phyloP scores from a whole-genome alignment of 1,284 basidiomycete species.

The Tilletia caries region DNA sequence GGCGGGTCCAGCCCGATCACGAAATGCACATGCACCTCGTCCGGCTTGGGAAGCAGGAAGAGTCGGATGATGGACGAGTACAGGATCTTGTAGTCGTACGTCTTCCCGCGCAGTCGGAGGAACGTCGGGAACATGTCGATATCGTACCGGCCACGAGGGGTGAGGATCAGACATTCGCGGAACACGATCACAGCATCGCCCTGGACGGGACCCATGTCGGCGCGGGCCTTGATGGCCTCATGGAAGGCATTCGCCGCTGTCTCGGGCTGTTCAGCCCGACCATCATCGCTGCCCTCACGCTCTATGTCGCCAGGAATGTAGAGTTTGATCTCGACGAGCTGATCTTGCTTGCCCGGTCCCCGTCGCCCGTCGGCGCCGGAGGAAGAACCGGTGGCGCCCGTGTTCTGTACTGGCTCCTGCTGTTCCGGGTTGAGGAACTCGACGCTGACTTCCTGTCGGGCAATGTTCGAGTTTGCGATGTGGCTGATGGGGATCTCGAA shows the following conservation, averaged over 20 bases:
- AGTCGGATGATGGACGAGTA: slow-evolving; percentile 84
- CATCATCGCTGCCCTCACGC: slow-evolving; percentile 58
- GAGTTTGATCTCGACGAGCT: slow-evolving; percentile 93
- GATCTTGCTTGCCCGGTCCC: slow-evolving; percentile 52
- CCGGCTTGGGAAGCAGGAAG: slow-evolving; percentile 87
- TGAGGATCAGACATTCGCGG: slow-evolving; percentile 92
- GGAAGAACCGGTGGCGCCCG: slow-evolving; percentile 33
- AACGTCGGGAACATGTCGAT: slow-evolving; percentile 97
- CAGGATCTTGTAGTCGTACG: slow-evolving; percentile 97
- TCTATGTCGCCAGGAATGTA: slow-evolving; percentile 77
- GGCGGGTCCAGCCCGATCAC: slow-evolving; percentile 66
- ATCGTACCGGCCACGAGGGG: slow-evolving; percentile 89
- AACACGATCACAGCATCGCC: slow-evolving; percentile 93
- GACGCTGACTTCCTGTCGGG: slow-evolving; percentile 92
- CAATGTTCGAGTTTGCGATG: slow-evolving; percentile 96
- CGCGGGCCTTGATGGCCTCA: slow-evolving; percentile 91
- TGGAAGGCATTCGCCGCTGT: slow-evolving; percentile 95
- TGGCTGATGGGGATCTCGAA: slow-evolving; percentile 85
- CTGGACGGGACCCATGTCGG: slow-evolving; percentile 85
- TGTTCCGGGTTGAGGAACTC: slow-evolving; percentile 70
- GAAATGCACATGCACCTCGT: slow-evolving; percentile 92
- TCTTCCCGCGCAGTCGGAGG: slow-evolving; percentile 89
- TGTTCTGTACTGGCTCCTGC: slow-evolving; percentile 51
- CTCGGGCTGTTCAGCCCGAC: slow-evolving; percentile 60
- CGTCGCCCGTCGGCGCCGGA: not conserved